Evolutionary conservation across 228 moss, liverwort and hornwort species (phyloP), one percentile per base, ranked within the genome.

Genomic region (Sphagnum magellanicum): DNA sequence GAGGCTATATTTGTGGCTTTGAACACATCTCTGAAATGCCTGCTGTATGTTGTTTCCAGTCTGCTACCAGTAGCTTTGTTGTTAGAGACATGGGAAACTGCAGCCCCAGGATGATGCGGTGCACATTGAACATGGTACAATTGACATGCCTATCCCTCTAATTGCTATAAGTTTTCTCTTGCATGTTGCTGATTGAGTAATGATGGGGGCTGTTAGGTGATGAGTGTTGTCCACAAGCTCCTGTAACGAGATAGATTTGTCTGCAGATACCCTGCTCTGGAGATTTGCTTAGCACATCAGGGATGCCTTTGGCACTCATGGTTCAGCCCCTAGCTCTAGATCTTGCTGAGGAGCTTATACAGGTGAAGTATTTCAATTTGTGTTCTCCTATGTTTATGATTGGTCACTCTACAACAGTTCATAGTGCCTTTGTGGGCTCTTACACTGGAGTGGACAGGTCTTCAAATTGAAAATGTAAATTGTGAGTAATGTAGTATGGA

Each of bases 311-410:
- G 63, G 98, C 94, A 47, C 70, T 98, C 15, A 92, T 98, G 89
- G 98, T 98, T 72, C 98, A 98, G 72, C 98, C 98, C 6, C 87
- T 98, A 72, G 94, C 98, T 69, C 76, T 92, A 71, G 90, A 98
- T 65, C 92, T 94, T 10, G 48, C 82, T 61, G 98, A 98, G 78
- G 98, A 93, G 76, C 84, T 84, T 52, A 84, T 98, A 68, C 93
- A 90, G 98, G 98, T 98, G 77, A 61, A 5, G 63, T 17, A 12
- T 9, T 51, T 13, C 32, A 32, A 32, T 32, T 48, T 49, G 12
- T 32, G 32, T 32, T 32, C 32, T 2, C 32, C 32, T 32, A 32
- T 32, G 32, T 32, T 32, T 32, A 3, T 32, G 32, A 32, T 32
- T 32, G 32, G 32, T 32, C 32, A 32, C 32, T 2, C 32, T 32